These are phyloP conservation scores for Suhomyces sp. DNA, from an alignment of 805 yeast genomes.

Conservation along the genomic window DNA sequence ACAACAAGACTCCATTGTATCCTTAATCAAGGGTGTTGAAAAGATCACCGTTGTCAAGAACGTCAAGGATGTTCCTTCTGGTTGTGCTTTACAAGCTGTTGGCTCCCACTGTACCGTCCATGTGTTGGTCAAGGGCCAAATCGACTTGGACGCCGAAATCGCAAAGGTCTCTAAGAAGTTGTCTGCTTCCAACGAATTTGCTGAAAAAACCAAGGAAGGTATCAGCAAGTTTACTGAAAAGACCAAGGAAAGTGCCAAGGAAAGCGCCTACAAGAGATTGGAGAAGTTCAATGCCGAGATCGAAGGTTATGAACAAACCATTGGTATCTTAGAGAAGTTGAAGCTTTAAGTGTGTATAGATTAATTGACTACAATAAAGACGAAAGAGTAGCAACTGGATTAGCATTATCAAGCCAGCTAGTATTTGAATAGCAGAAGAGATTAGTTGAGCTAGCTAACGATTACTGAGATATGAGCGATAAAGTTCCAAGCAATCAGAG, in stretches of 20 bases:
- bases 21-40: constrained; percentile 89
- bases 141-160: constrained; percentile 90
- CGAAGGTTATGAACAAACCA: constrained; percentile 83
- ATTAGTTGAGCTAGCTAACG: too few species aligned
- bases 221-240: constrained; percentile 81
- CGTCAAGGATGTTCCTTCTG: constrained; percentile 67
- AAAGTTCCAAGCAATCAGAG: too few species aligned
- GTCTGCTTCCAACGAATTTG: constrained; percentile 57
- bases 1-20: constrained; percentile 83
- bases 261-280: constrained; percentile 62
- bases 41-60: constrained; percentile 61
- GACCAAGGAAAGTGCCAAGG: constrained; percentile 80
- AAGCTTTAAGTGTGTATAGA: constrained; percentile 37
- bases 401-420: too few species aligned
- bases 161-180: constrained; percentile 77
- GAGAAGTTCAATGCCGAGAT: constrained; percentile 81
- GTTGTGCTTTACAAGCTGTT: constrained; percentile 84
- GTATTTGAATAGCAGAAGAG: too few species aligned
- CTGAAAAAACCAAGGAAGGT: constrained; percentile 65
- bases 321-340: constrained; percentile 77
- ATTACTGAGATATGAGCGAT: too few species aligned
- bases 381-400: too few species aligned
- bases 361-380: not conserved
- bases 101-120: constrained; percentile 82
- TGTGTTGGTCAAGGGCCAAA: constrained; percentile 88